These are phyloP conservation scores for Globisporangium sylvaticum DNA, from an alignment of 352 stramenopile species.

Conservation along the genomic window DNA sequence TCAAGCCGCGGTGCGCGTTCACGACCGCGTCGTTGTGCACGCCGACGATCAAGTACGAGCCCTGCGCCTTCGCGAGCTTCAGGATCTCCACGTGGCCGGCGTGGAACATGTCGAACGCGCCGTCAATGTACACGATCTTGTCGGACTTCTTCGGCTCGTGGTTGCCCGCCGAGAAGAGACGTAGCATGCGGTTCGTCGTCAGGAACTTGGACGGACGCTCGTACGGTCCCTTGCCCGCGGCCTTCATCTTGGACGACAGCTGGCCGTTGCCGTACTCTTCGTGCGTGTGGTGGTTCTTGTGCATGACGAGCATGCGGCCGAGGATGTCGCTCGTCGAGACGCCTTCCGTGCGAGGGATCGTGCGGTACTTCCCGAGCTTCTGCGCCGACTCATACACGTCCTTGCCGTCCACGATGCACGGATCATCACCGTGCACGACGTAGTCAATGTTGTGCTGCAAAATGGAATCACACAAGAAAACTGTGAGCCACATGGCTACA, in stretches of 20 bases:
- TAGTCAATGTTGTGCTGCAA: constrained; percentile 94
- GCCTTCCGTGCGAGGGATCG: constrained; percentile 94
- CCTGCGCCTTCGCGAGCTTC: constrained; percentile 89
- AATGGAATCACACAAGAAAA: not conserved
- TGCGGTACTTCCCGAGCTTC: constrained; percentile 94
- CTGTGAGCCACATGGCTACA: constrained; percentile 10
- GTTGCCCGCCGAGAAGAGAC: constrained; percentile 88
- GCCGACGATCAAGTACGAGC: constrained; percentile 96
- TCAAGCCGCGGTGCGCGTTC: constrained; percentile 84
- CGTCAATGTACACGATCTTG: constrained; percentile 97
- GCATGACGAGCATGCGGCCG: constrained; percentile 96
- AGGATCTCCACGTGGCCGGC: constrained; percentile 96
- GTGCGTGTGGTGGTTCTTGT: constrained; percentile 91
- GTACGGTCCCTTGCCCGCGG: constrained; percentile 36
- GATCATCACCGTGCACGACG: constrained; percentile 98
- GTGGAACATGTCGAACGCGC: constrained; percentile 99
- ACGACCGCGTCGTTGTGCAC: constrained; percentile 95
- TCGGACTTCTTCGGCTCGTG: constrained; percentile 86
- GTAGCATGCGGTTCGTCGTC: constrained; percentile 94
- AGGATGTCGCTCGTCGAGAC: constrained; percentile 99
- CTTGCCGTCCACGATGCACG: constrained; percentile 98
- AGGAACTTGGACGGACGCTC: constrained; percentile 92
- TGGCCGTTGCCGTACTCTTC: constrained; percentile 76
- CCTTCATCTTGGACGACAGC: constrained; percentile 67
- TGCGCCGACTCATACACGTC: constrained; percentile 98